phyloP scores from a whole-genome alignment of 164 flowering plant genomes.

The Berberis vulgaris region DNA sequence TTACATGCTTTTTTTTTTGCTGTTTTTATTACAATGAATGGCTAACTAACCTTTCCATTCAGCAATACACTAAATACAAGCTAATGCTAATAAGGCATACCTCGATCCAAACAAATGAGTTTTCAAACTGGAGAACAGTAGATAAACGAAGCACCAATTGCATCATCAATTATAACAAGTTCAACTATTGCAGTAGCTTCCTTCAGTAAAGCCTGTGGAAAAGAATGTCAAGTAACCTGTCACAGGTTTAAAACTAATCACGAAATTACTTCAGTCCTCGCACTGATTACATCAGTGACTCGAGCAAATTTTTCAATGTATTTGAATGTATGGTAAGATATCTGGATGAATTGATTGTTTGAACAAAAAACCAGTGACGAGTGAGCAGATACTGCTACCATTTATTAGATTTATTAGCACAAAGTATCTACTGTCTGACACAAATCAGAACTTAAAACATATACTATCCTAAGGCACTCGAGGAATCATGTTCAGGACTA shows the following conservation, averaged over 20 bases:
- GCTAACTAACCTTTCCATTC: constrained; percentile 54
- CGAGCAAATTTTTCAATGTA: constrained; percentile 10
- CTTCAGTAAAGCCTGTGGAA: constrained; percentile 89
- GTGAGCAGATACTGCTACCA: neutral
- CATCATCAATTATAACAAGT: constrained; percentile 87
- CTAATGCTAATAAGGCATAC: constrained; percentile 91
- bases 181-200: constrained; percentile 85
- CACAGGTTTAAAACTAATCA: constrained; percentile 58
- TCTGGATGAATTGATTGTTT: neutral
- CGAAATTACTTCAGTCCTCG: constrained; percentile 24
- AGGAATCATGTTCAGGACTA: no score
- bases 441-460: no score
- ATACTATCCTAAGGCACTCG: no score
- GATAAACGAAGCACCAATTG: constrained; percentile 82
- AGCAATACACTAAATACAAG: constrained; percentile 48
- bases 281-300: constrained; percentile 11
- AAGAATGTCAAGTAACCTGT: constrained; percentile 73
- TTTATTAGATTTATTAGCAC: neutral
- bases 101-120: constrained; percentile 94
- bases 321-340: constrained; percentile 9
- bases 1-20: constrained; percentile 16
- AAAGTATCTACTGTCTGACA: neutral
- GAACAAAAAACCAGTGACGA: neutral
- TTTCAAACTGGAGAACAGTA: constrained; percentile 85
- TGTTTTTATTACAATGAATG: constrained; percentile 25